Evolutionary conservation across 176 grass and related monocot genomes (phyloP), one percentile per base, ranked within the genome.

Genomic region (Aegilops tauschii): DNA sequence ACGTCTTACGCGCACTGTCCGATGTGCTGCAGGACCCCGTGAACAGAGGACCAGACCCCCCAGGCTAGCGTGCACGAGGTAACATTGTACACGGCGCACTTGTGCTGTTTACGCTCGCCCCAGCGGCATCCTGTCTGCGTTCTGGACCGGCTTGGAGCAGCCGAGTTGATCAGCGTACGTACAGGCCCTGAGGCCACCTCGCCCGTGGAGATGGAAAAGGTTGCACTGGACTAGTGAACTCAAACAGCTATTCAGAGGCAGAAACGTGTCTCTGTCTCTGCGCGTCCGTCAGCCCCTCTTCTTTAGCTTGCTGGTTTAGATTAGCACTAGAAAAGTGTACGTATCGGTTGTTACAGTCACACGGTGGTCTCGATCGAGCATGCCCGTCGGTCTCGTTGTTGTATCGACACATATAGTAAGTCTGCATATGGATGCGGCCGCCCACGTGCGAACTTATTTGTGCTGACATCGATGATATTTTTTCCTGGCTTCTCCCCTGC

Each of bases 1-100:
- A 27, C 66, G 35, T 31, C 6, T 58, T 25, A 13, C 9, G 11
- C 23, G 5, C 28, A 11, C 10, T 58, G 58, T 61, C 14, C 5
- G 4, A 75, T 79, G 75, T 80, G 80, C 31, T 9, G n/a, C 85
- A 91, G 89, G 59, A 62, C 42, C 17, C 8, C 9, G 42, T 68
- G 76, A 90, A 67, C 76, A 66, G 70, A 74, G 40, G 40, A 14
- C 6, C 54, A 9, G 65, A 74, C 28, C 39, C 28, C 36, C 20
- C 17, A 50, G 79, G 72, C 3, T 62, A 31, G n/a, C 52, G 4
- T 64, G 37, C 76, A 18, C 5, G 67, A 58, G 69, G 73, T 44
- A 77, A 49, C 75, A 72, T 73, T 72, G 50, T 37, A 14, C 32
- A 71, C 30, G 14, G 23, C 23, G 6, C 49, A 12, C 16, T 17